Evolutionary conservation across 1,139 yeast species (phyloP), one percentile per base, ranked within the genome.

Genomic region (Candida sojae): DNA sequence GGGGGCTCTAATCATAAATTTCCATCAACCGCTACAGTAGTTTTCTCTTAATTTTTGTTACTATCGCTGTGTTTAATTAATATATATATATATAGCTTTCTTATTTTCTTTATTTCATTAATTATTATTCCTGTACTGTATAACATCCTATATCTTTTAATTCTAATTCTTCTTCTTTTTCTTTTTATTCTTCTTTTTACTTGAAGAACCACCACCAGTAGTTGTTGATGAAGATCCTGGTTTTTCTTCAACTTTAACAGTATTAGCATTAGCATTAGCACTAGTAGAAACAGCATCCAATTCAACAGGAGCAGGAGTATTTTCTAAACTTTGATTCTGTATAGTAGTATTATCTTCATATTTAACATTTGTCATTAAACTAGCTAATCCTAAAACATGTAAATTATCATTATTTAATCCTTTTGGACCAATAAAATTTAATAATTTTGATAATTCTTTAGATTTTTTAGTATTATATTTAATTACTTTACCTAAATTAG

Each of bases 351-450:
- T 66, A 5, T 58, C 63, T 29, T 67, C 74, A 49, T 68, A 74
- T 50, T 70, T 72, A 5, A 62, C 61, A 53, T 74, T 75, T 47
- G 71, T 63, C 79, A 75, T 73, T 41, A 73, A 55, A 52, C 77
- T 69, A 17, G 76, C 69, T 52, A 72, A 63, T 1, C 80, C 80
- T 8, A 66, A 58, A 30, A 61, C 57, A 46, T 70, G 65, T 11
- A 42, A 35, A 39, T 52, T 52, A 12, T 48, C 43, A 35, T 72
- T 60, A 53, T 68, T 76, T 12, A 88, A 87, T 2, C 95, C 93
- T 52, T 80, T 77, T 4, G 97, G 97, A 0, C 97, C 97, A 45
- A 91, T 63, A n/a, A 92, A 90, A 36, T 89, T 82, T 63, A 90
- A 70, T 31, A 92, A 65, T 58, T 93, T 79, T 13, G 93, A 85